phyloP scores from a whole-genome alignment of 176 grass and related monocot genomes.

The Musa beccarii region DNA sequence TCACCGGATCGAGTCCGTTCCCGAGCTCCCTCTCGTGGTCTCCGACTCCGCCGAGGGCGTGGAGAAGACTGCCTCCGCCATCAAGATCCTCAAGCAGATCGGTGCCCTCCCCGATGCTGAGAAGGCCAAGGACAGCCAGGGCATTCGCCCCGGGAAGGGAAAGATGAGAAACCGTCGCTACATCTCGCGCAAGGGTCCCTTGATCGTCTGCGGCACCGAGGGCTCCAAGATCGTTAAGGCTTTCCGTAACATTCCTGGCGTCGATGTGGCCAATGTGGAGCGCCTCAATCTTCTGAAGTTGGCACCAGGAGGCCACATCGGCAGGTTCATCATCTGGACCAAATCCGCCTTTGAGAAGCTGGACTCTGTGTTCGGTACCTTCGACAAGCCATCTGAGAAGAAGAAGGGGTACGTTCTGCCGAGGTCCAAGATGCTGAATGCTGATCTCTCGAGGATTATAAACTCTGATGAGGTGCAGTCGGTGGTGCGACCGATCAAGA shows the following conservation, averaged over 20 bases:
- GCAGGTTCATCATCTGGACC: slow-evolving; percentile 84
- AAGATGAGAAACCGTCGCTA: slow-evolving; percentile 83
- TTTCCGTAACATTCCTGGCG: slow-evolving; percentile 82
- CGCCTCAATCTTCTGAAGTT: slow-evolving; percentile 77
- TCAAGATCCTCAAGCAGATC: slow-evolving; percentile 75
- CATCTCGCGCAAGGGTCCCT: slow-evolving; percentile 69
- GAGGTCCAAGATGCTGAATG: slow-evolving; percentile 75
- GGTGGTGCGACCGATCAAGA: slow-evolving; percentile 68
- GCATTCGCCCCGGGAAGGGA: slow-evolving; percentile 68
- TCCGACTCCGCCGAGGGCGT: slow-evolving; percentile 58
- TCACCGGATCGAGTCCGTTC: slow-evolving; percentile 57
- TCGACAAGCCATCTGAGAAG: slow-evolving; percentile 59
- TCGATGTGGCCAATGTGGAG: slow-evolving; percentile 70
- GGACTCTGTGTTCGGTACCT: slow-evolving; percentile 58
- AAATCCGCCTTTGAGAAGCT: slow-evolving; percentile 87
- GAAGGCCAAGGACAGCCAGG: slow-evolving; percentile 71
- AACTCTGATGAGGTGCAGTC: slow-evolving; percentile 88
- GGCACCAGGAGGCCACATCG: slow-evolving; percentile 71
- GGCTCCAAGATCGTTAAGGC: slow-evolving; percentile 84
- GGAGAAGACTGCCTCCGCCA: slow-evolving; percentile 71
- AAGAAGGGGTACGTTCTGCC: slow-evolving; percentile 86
- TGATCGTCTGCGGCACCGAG: slow-evolving; percentile 71
- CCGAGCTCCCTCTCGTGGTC: slow-evolving; percentile 67
- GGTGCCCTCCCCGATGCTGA: slow-evolving; percentile 53
- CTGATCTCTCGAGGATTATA: slow-evolving; percentile 70